Percentiles rank a stretch among this genome's conserved stretches.
These are phyloP conservation scores for Paspalum notatum DNA, from an alignment of 176 grass and related monocot species.

Conservation along the genomic window DNA sequence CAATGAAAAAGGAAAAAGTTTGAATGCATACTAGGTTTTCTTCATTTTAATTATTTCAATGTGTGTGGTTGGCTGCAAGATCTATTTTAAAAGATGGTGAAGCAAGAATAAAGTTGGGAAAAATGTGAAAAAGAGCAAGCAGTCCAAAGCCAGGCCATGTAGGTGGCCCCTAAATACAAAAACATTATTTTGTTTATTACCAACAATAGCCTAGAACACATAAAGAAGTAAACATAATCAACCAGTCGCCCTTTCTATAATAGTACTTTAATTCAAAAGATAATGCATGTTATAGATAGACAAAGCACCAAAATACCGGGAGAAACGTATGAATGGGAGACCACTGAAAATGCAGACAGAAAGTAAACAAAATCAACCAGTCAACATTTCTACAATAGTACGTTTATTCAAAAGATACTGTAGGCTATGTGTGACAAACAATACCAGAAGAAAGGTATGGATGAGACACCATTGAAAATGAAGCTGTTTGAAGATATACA, in stretches of 20 bases:
- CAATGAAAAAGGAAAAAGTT: background rate
- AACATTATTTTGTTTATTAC: background rate
- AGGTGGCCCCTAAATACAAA: background rate
- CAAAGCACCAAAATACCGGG: slow-evolving; percentile 3
- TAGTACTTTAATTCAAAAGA: background rate
- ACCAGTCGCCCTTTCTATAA: background rate
- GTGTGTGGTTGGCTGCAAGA: background rate
- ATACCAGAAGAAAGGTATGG: slow-evolving; percentile 10
- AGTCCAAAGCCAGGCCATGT: background rate
- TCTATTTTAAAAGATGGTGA: background rate
- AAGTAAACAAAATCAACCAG: background rate
- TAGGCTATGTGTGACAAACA: background rate
- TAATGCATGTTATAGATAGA: background rate
- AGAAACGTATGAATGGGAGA: background rate
- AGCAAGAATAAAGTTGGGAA: background rate
- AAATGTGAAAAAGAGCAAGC: background rate
- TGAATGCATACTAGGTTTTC: background rate
- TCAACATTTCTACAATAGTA: background rate
- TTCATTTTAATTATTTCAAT: background rate
- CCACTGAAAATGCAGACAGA: background rate
- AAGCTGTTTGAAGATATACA: background rate
- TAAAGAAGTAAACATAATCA: slow-evolving; percentile 10
- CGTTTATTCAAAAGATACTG: background rate
- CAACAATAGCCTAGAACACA: background rate
- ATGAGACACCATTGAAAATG: background rate